phyloP scores from a whole-genome alignment of 2,329 filamentous ascomycete species.

The Stachybotrys chlorohalonatus region DNA sequence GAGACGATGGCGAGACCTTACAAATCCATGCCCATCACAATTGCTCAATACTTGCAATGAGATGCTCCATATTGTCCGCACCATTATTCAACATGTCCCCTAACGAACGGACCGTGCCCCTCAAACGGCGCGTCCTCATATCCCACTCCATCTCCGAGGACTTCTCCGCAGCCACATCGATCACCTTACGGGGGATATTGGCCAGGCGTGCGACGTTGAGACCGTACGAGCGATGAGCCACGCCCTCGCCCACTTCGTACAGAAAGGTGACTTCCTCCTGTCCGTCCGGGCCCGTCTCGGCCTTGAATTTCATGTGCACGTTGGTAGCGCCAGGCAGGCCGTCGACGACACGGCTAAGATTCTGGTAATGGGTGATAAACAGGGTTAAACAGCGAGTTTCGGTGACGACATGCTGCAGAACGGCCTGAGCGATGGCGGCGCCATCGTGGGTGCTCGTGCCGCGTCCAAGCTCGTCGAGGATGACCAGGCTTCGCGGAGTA shows the following conservation, averaged over 20 bases:
- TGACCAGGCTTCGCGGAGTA: conserved; percentile 74
- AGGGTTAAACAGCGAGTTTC: conserved; percentile 70
- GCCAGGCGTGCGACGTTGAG: conserved; percentile 87
- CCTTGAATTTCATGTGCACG: conserved; percentile 86
- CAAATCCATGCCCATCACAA: conserved; percentile 24
- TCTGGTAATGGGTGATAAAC: conserved; percentile 98
- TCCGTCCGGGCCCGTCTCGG: conserved; percentile 28
- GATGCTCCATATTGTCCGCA: conserved; percentile 38
- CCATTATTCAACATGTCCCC: conserved; percentile 27
- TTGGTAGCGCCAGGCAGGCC: conserved; percentile 67
- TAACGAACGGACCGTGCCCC: conserved; percentile 34
- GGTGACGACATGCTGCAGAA: conserved; percentile 74
- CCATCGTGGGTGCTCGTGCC: conserved; percentile 95
- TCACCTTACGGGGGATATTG: conserved; percentile 64
- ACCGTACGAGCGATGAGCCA: conserved; percentile 89
- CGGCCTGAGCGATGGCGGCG: conserved; percentile 88
- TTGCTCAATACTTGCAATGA: conserved; percentile 50
- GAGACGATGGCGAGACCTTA: too few relatives aligned
- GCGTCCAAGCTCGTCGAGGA: conserved; percentile 88
- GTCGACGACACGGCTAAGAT: conserved; percentile 60
- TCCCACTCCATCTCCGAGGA: conserved; percentile 72
- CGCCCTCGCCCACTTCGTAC: conserved; percentile 84
- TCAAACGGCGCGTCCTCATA: conserved; percentile 54
- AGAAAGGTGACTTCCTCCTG: conserved; percentile 85
- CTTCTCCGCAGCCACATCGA: conserved; percentile 73